Evolutionary conservation across 495 filamentous ascomycete species (phyloP), one percentile per base, ranked within the genome.

Genomic region (Trichoderma virens): DNA sequence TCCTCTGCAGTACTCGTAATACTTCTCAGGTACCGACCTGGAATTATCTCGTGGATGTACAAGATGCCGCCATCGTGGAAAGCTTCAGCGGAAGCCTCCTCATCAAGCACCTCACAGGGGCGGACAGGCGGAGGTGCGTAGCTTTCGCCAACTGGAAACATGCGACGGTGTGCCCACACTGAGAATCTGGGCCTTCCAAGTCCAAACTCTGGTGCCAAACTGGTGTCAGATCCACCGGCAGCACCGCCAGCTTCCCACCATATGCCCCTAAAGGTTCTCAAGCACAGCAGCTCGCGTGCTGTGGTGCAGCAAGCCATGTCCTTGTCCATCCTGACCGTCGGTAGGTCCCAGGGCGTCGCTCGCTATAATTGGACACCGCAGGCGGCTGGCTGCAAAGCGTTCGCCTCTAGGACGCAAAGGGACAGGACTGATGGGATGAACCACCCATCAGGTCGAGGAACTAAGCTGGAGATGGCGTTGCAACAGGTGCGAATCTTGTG

Each of bases 281-380:
- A 5, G 41, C 51, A 27, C 51, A 28, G 51, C 51, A 56, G 51
- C 51, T 56, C 51, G 51, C 51, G 51, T 56, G 51, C 51, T 56
- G 27, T 30, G 51, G 51, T 56, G 51, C 51, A 56, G 51, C 51
- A 28, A 8, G 9, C 51, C 51, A 28, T 56, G 51, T 56, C 51
- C 51, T 30, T 11, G 51, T 56, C 51, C 51, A 30, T 56, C 51
- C 51, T 28, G 51, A 25, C 51, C 51, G 25, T 56, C 51, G 51
- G 51, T 56, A 56, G 51, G 51, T 56, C 51, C 51, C 51, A 56
- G 51, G 51, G 51, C 51, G 11, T 2, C 51, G 16, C 3, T 7
- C 23, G 25, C 51, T 56, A 25, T n/a, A 6, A 56, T 56, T 56
- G 51, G 51, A 56, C 51, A 56, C 51, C 51, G 51, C 51, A 56